Base-by-base conservation (phyloP, 352 stramenopile species). In the Phytophthora melonis region DNA sequence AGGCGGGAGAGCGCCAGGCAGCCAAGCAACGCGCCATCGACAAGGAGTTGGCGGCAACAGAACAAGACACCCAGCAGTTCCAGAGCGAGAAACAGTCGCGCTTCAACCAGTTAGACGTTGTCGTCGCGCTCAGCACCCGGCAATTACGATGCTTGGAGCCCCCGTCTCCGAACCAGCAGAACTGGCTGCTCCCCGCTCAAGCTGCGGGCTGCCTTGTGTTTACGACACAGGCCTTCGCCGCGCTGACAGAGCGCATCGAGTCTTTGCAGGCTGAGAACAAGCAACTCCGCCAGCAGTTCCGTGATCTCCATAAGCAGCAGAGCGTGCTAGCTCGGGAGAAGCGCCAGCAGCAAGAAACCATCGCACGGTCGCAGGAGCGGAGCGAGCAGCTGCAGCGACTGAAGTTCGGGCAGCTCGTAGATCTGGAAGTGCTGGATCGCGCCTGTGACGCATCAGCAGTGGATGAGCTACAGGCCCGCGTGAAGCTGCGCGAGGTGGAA, bases 51-150 rank as follows among this genome's bases (percentile, higher is more conserved):
- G 85, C 93, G 41, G 82, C 81, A 16, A 97, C 91, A 3, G 88
- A 96, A 60, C 80, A 85, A 43, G 94, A 98, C 58, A 97, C 98
- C 36, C 90, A 94, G 70, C 78, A 84, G 25, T 98, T 98, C 71
- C 94, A 98, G 72, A 94, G 87, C 55, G 93, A 98, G 72, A 99
- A 99, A 77, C 96, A 99, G 80, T 84, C 74, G 63, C 86, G 87
- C n/a, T 96, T 96, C 72, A 97, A 97, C 55, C 81, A 97, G 63
- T 70, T 98, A 9, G 86, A 96, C 34, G 84, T 97, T n/a, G 83
- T 94, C 9, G 72, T 97, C 10, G 77, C 88, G 16, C 79, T 98
- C 11, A 92, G 81, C 55, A 90, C 87, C 43, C 72, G 84, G 3
- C 92, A 98, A 62, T 58, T 98, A 18, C 75, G 87, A 2, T 93